A percentile compares a stretch with the other conserved stretches of the same genome.
These are phyloP conservation scores for Cornus kousa DNA, from an alignment of 148 eudicot species.

Conservation along the genomic window DNA sequence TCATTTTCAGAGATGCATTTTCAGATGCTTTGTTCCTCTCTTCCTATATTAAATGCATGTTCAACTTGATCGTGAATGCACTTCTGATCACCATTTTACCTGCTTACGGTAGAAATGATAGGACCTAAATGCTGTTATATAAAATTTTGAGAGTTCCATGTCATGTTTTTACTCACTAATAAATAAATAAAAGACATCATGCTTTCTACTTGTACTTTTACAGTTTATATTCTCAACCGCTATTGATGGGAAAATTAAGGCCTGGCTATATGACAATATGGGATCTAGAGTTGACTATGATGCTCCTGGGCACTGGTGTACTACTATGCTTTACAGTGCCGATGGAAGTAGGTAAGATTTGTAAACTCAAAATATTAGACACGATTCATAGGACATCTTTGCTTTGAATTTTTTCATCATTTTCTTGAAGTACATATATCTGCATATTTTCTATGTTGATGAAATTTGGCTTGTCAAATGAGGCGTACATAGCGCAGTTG, in stretches of 20 bases:
- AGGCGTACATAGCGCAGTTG: not conserved
- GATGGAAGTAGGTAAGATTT: slow-evolving; percentile 75
- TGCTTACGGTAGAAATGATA: too few species aligned
- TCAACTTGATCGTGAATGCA: too few species aligned
- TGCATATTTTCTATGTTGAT: not conserved
- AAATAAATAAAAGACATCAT: too few species aligned
- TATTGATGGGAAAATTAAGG: slow-evolving; percentile 92
- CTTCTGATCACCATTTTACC: too few species aligned
- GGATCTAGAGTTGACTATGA: slow-evolving; percentile 94
- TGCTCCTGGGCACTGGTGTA: slow-evolving; percentile 93
- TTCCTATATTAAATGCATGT: too few species aligned
- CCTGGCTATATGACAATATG: slow-evolving; percentile 87
- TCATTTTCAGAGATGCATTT: too few species aligned
- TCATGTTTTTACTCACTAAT: too few species aligned
- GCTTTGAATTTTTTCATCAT: not conserved
- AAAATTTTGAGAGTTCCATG: too few species aligned
- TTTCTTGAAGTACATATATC: not conserved
- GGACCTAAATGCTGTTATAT: too few species aligned
- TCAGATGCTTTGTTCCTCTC: too few species aligned
- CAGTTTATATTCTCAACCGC: slow-evolving; percentile 95
- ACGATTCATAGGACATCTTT: not conserved
- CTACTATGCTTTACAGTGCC: slow-evolving; percentile 93
- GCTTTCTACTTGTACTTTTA: slow-evolving; percentile 26
- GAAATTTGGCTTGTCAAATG: slow-evolving; percentile 3
- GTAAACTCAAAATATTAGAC: not conserved